A percentile compares a stretch with the other conserved stretches of the same genome.
Evolutionary conservation across 805 yeast genomes (phyloP).

Genomic region (Myxozyma nipponensis): DNA sequence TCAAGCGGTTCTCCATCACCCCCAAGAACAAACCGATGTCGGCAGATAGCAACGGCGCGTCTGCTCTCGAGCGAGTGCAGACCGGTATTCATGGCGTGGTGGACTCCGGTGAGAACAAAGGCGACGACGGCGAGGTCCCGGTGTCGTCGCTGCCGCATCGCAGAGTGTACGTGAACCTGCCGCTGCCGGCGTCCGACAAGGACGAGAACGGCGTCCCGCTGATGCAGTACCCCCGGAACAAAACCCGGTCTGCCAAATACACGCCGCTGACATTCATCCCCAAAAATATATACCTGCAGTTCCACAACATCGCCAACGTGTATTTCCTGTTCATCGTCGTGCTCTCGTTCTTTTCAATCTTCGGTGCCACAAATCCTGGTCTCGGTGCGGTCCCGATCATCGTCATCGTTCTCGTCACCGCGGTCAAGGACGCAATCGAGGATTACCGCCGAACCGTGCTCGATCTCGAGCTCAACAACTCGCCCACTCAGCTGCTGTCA

Average conservation of each 20-base stretch:
- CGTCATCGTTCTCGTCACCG: slow-evolving; percentile 71
- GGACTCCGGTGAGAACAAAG: slow-evolving; percentile 14
- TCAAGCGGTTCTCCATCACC: slow-evolving; percentile 22
- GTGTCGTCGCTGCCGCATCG: slow-evolving; percentile 34
- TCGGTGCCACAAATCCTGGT: slow-evolving; percentile 71
- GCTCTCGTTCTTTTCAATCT: slow-evolving; percentile 57
- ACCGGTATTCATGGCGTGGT: neutral
- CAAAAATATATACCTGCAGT: slow-evolving; percentile 74
- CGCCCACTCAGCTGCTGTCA: slow-evolving; percentile 53
- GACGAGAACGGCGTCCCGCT: slow-evolving; percentile 56
- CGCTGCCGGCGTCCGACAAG: slow-evolving; percentile 45
- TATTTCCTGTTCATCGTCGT: slow-evolving; percentile 78
- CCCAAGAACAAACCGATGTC: slow-evolving; percentile 9
- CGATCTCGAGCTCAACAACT: slow-evolving; percentile 66
- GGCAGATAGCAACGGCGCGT: neutral
- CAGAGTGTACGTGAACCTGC: slow-evolving; percentile 48
- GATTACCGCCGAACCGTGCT: slow-evolving; percentile 63
- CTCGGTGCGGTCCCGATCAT: slow-evolving; percentile 76
- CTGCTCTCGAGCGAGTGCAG: slow-evolving; percentile 3
- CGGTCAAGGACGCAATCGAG: slow-evolving; percentile 72
- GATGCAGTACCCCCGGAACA: slow-evolving; percentile 73
- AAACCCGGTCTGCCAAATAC: slow-evolving; percentile 91
- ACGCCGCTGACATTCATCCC: slow-evolving; percentile 88
- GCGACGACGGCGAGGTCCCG: slow-evolving; percentile 18
- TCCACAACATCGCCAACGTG: slow-evolving; percentile 82